A percentile compares a stretch with the other conserved stretches of the same genome.
Conservation (phyloP, 345 rosid species). For the Mercurialis annua region DNA sequence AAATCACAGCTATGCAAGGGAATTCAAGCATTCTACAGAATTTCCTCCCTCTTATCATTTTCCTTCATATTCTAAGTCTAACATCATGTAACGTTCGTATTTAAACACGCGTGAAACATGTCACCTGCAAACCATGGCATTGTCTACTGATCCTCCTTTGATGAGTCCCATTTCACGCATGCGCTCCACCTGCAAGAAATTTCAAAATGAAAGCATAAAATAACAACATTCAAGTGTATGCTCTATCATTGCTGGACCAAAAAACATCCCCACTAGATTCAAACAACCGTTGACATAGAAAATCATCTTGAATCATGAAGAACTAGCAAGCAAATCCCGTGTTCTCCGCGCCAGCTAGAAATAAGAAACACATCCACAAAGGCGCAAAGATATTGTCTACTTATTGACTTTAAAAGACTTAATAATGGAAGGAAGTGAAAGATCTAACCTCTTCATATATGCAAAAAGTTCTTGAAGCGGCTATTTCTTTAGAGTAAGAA, state of each 20-base stretch:
- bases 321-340: background rate
- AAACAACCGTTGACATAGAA: background rate
- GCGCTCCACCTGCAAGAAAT: constrained; percentile 57
- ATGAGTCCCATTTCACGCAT: constrained; percentile 71
- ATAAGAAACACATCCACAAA: too few species aligned
- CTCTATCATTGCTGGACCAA: background rate
- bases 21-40: background rate
- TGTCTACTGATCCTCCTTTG: constrained; percentile 80
- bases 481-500: constrained; percentile 48
- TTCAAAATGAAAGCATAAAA: background rate
- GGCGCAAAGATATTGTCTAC: too few species aligned
- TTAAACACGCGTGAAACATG: constrained; percentile 11
- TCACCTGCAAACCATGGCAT: constrained; percentile 87
- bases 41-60: background rate
- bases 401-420: too few species aligned
- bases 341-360: too few species aligned
- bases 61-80: background rate
- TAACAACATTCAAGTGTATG: background rate
- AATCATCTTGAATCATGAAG: background rate
- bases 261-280: background rate
- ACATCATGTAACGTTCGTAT: background rate
- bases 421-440: constrained; percentile 9
- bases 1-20: background rate
- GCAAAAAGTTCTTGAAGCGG: constrained; percentile 79
- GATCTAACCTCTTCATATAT: constrained; percentile 73